A percentile compares a stretch with the other conserved stretches of the same genome.
Conservation (phyloP, 2,329 filamentous ascomycete genomes). For the Scedosporium minutisporum region DNA sequence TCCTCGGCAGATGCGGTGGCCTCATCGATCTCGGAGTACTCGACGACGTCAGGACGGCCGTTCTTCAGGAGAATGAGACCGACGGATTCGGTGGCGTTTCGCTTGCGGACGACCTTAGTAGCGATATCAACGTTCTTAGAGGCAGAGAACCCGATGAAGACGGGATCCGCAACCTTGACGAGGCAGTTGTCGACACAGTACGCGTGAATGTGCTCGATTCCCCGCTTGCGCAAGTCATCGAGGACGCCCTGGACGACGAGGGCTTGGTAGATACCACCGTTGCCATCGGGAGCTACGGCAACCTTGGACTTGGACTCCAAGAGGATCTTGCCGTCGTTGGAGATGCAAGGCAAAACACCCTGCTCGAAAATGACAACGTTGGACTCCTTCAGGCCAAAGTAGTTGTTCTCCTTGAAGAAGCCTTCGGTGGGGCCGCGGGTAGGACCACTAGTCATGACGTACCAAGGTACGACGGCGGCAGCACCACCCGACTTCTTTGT, state of each 20-base stretch:
- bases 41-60: constrained; percentile 91
- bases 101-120: constrained; percentile 98
- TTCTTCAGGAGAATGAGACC: constrained; percentile 92
- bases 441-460: constrained; percentile 98
- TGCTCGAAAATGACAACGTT: constrained; percentile 95
- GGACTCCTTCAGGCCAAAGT: constrained; percentile 78
- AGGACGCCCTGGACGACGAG: constrained; percentile 72
- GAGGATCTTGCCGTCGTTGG: constrained; percentile 94
- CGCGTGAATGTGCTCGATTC: constrained; percentile 88
- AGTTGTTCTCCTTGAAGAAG: constrained; percentile 82
- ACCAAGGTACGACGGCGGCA: constrained; percentile 71
- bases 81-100: constrained; percentile 89
- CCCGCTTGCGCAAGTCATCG: constrained; percentile 78
- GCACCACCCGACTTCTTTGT: constrained; percentile 51
- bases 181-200: constrained; percentile 99
- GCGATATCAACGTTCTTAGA: constrained; percentile 86
- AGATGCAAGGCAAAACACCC: constrained; percentile 91
- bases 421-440: constrained; percentile 85
- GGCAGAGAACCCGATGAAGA: constrained; percentile 90
- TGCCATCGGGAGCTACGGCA: constrained; percentile 92
- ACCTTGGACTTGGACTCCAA: constrained; percentile 84
- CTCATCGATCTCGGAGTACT: constrained; percentile 94
- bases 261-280: constrained; percentile 92
- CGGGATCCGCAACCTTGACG: constrained; percentile 95
- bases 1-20: constrained; percentile 86